phyloP scores from a whole-genome alignment of 2,329 filamentous ascomycete species.

The Remersonia thermophila region DNA sequence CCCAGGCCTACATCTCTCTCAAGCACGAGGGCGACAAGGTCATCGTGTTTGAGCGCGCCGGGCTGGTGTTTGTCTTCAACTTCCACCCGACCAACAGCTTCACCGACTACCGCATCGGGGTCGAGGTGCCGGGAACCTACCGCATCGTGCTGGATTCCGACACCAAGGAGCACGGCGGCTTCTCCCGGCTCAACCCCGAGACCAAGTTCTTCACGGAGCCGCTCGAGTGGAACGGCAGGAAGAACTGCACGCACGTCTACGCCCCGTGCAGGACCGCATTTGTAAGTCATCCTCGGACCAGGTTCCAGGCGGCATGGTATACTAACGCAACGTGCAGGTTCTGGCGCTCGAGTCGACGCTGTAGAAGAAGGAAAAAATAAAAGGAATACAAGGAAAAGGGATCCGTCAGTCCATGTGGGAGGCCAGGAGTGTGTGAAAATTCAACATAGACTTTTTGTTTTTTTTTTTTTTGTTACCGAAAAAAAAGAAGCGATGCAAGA shows the following conservation, averaged over 20 bases:
- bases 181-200: slow-evolving; percentile 61
- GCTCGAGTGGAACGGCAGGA: slow-evolving; percentile 77
- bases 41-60: slow-evolving; percentile 86
- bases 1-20: slow-evolving; percentile 83
- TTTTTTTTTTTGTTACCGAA: no score
- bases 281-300: slow-evolving; percentile 38
- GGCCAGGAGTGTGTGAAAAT: no score
- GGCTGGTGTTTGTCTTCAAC: slow-evolving; percentile 90
- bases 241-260: slow-evolving; percentile 89
- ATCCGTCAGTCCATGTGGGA: no score
- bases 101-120: slow-evolving; percentile 81
- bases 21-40: slow-evolving; percentile 94
- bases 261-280: slow-evolving; percentile 73
- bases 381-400: no score
- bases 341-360: slow-evolving; percentile 22
- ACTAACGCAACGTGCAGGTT: slow-evolving; percentile 12
- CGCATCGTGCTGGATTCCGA: slow-evolving; percentile 77
- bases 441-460: no score
- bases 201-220: slow-evolving; percentile 88
- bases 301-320: neutral
- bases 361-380: slow-evolving; percentile 15
- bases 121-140: slow-evolving; percentile 78
- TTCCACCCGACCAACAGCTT: slow-evolving; percentile 80
- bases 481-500: no score
- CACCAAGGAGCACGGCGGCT: slow-evolving; percentile 63